A percentile compares a stretch with the other conserved stretches of the same genome.
Conservation (phyloP, 2,329 filamentous ascomycete genomes). For the Nemania abortiva region DNA sequence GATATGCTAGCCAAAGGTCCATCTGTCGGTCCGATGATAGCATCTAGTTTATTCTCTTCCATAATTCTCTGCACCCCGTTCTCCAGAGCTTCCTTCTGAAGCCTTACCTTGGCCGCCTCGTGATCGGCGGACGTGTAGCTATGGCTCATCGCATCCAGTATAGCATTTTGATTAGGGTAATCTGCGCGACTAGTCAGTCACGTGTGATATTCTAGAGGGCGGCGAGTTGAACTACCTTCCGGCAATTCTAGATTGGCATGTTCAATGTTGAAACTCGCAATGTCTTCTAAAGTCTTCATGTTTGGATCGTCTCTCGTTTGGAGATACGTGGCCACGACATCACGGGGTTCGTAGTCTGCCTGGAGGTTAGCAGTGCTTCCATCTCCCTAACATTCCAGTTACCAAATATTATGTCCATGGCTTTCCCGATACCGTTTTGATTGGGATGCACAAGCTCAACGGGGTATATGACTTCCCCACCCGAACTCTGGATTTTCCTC, state of each 20-base stretch:
- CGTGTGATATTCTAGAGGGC: not conserved
- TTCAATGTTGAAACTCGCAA: not conserved
- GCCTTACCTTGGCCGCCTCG: not conserved
- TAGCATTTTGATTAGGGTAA: not conserved
- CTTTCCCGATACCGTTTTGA: not conserved
- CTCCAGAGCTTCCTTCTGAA: constrained; percentile 1
- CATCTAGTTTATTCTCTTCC: not conserved
- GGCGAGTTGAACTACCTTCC: not conserved
- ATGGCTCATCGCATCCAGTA: not conserved
- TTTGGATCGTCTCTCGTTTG: not conserved
- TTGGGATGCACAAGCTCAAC: not conserved
- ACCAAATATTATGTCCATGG: not conserved
- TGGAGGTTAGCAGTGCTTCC: not conserved
- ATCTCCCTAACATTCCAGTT: not conserved
- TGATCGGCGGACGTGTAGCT: not conserved
- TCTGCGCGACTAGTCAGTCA: not conserved
- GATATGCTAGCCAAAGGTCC: constrained; percentile 1
- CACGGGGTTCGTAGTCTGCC: not conserved
- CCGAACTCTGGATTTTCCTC: constrained; percentile 1
- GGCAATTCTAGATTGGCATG: not conserved
- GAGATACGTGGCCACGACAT: not conserved
- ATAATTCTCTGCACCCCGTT: not conserved
- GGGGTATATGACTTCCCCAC: not conserved
- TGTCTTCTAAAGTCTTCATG: not conserved
- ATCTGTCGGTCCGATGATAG: not conserved